Conservation (phyloP, 768 basidiomycete genomes). For the Pholiota molesta region DNA sequence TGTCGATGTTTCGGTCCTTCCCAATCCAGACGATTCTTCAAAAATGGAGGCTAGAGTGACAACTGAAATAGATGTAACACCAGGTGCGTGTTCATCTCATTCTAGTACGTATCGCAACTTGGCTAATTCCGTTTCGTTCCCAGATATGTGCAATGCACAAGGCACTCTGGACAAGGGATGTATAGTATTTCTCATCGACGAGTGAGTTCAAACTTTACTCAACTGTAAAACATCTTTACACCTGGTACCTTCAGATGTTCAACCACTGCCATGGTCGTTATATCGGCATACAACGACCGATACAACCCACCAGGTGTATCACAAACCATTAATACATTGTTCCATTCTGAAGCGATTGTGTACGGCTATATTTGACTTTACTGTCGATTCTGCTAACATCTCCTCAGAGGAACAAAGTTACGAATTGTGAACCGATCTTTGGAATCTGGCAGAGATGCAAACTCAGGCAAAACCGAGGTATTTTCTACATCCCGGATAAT, state of each 20-base stretch:
- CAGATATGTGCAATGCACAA: conserved; percentile 46
- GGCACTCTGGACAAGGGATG: conserved; percentile 47
- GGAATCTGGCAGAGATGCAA: conserved; percentile 29
- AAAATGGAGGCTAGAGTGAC: conserved; percentile 41
- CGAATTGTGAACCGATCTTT: conserved; percentile 43
- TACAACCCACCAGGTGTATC: conserved; percentile 39
- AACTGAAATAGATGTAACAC: conserved; percentile 44
- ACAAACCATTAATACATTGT: conserved; percentile 47
- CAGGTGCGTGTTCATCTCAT: conserved; percentile 36
- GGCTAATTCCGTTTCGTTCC: background rate
- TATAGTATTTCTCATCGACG: conserved; percentile 46
- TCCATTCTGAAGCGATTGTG: conserved; percentile 45
- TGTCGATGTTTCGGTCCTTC: conserved; percentile 42
- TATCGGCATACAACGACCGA: conserved; percentile 35
- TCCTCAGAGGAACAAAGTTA: conserved; percentile 44
- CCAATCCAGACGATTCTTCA: conserved; percentile 36
- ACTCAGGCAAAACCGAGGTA: conserved; percentile 46
- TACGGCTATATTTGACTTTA: conserved; percentile 22
- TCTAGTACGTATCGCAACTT: background rate
- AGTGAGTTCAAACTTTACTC: conserved; percentile 34
- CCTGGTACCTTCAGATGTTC: conserved; percentile 37
- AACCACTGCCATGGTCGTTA: conserved; percentile 37
- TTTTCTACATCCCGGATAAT: background rate
- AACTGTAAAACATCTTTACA: background rate
- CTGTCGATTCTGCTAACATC: background rate